Base-by-base conservation (phyloP, 768 basidiomycete genomes). In the Clitopilus passeckerianus region DNA sequence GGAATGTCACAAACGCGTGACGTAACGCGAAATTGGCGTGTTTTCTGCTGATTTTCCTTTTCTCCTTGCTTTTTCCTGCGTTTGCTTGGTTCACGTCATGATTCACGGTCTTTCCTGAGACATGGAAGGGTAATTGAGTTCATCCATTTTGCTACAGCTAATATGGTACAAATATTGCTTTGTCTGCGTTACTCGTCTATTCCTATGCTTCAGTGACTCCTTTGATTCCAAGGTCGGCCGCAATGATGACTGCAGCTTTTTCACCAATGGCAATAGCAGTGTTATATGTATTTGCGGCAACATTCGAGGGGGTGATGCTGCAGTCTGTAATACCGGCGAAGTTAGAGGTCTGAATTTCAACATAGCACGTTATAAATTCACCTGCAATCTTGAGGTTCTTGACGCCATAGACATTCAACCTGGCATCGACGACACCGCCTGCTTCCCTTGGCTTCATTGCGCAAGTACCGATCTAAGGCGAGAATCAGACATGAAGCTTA, bases 381-480 rank as follows among this genome's bases (percentile, higher is more conserved):
- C 70, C 70, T 56, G 68, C 70, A 53, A 72, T 60, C 53, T 72
- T 72, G 34, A 72, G 64, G 43, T 64, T 65, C 22, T 66, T 56
- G 15, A 68, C 64, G n/a, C 70, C 71, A 53, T 72, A 72, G 3
- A 72, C 71, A 58, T 72, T 71, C 59, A 55, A 24, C n/a, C 54
- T 23, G 33, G 54, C 18, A 34, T 55, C 54, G 15, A 55, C 54
- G 16, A 72, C 57, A 23, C 65, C 64, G 23, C 63, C 61, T 27
- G 63, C 52, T 22, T 68, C 63, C n/a, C 70, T 63, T 8, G 70
- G 61, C 59, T 72, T 72, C 69, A 70, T 72, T 1, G 68, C 80
- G 59, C 86, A 87, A 0, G 86, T 88, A 37, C 86, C 86, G 14
- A 85, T 74, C 85, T 86, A 56, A 4, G 27, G 34, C n/a, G 8